Conservation (phyloP, 2,329 filamentous ascomycete species). For the Tothia fuscella region DNA sequence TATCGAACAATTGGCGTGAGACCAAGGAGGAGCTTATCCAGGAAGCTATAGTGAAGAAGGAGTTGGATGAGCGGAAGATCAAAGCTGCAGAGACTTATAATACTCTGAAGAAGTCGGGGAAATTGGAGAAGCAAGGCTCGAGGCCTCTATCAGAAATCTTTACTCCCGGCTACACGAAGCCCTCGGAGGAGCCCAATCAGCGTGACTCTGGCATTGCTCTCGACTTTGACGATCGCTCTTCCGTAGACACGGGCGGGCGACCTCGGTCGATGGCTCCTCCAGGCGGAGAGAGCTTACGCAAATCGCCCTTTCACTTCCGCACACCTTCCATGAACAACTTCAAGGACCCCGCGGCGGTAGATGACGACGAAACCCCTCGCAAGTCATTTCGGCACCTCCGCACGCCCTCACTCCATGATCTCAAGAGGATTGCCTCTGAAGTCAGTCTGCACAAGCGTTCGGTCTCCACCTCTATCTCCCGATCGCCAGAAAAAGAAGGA, state of each 20-base stretch:
- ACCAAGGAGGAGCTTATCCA: slow-evolving; percentile 29
- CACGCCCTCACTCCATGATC: slow-evolving; percentile 21
- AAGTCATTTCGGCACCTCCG: slow-evolving; percentile 14
- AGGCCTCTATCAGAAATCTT: background rate
- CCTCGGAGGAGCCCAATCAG: slow-evolving; percentile 11
- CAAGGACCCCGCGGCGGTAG: background rate
- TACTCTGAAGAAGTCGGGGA: slow-evolving; percentile 38
- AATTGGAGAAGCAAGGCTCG: slow-evolving; percentile 14
- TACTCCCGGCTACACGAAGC: slow-evolving; percentile 3
- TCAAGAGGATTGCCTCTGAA: slow-evolving; percentile 23
- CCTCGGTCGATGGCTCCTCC: background rate
- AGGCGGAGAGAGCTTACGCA: no score
- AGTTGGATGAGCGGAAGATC: slow-evolving; percentile 9
- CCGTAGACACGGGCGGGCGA: slow-evolving; percentile 13
- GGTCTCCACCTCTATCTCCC: background rate
- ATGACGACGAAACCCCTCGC: background rate
- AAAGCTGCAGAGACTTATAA: slow-evolving; percentile 8
- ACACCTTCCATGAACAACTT: slow-evolving; percentile 22
- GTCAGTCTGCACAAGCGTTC: slow-evolving; percentile 13
- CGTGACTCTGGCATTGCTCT: slow-evolving; percentile 21
- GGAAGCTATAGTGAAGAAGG: slow-evolving; percentile 30
- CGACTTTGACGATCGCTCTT: slow-evolving; percentile 11
- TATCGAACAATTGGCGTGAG: slow-evolving; percentile 32
- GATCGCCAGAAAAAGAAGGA: background rate
- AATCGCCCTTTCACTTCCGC: slow-evolving; percentile 13